Evolutionary conservation across 495 filamentous ascomycete species (phyloP).

Genomic region (Penicillium malachiteum): DNA sequence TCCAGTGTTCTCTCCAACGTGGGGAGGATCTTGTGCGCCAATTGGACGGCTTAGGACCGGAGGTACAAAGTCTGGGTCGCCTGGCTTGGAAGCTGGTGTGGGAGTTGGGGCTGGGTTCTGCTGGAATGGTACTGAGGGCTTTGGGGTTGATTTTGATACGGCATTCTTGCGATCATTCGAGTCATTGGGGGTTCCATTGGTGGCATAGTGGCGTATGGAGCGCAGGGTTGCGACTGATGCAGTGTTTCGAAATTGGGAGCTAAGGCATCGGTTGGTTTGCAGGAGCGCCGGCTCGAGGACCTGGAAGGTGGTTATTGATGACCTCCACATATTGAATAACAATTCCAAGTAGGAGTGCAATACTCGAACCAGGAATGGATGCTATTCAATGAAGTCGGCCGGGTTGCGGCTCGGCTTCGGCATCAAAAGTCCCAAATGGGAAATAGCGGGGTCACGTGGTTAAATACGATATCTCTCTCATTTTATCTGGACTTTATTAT

Average conservation of each 20-base stretch:
- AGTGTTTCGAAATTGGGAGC: constrained; percentile 40
- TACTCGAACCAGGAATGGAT: not conserved
- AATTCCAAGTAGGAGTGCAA: not conserved
- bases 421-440: constrained; percentile 1
- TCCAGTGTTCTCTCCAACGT: constrained; percentile 76
- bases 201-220: constrained; percentile 36
- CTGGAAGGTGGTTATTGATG: constrained; percentile 15
- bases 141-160: not conserved
- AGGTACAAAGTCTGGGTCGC: constrained; percentile 63
- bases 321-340: constrained; percentile 36
- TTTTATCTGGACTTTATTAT: too few relatives aligned
- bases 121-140: constrained; percentile 28
- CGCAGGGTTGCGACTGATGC: constrained; percentile 17
- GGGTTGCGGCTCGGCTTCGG: not conserved
- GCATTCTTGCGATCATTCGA: not conserved
- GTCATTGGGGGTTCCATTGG: constrained; percentile 13
- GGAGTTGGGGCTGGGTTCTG: constrained; percentile 25
- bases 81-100: constrained; percentile 29
- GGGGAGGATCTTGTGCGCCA: constrained; percentile 70
- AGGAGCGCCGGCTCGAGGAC: constrained; percentile 27
- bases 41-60: constrained; percentile 75
- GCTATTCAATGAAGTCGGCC: not conserved
- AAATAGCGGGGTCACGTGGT: not conserved
- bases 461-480: not conserved
- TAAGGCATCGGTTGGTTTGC: constrained; percentile 34